Evolutionary conservation across 306 rosid genomes (phyloP).

Genomic region (Cicer arietinum): DNA sequence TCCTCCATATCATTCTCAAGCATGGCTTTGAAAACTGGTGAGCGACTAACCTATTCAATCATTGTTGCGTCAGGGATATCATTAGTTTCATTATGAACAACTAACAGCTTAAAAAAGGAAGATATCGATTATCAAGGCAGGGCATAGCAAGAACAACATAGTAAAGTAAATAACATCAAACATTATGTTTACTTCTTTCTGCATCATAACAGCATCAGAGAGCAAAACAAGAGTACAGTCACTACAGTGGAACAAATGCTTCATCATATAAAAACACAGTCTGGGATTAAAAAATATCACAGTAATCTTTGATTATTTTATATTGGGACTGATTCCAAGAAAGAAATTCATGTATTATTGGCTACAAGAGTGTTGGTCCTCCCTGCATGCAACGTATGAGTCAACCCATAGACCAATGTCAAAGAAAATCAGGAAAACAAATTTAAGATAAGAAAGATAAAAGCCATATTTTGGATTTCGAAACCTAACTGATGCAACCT

Average conservation of each 20-base stretch:
- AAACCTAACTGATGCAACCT: conserved; percentile 10
- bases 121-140: neutral
- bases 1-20: conserved; percentile 88
- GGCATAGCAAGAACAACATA: neutral
- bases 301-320: neutral
- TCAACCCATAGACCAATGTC: neutral
- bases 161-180: conserved; percentile 9
- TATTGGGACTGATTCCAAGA: neutral
- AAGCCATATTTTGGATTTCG: conserved; percentile 17
- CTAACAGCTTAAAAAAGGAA: neutral
- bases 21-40: conserved; percentile 89
- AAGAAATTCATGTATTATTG: neutral
- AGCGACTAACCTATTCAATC: conserved; percentile 65
- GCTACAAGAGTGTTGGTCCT: conserved; percentile 20
- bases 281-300: neutral
- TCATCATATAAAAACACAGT: conserved; percentile 14
- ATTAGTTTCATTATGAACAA: conserved; percentile 27
- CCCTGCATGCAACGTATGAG: neutral
- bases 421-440: neutral
- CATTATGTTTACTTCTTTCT: neutral
- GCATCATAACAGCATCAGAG: neutral
- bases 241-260: neutral
- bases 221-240: neutral
- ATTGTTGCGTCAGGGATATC: neutral
- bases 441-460: neutral